Conservation (phyloP, 352 stramenopile species). For the Globisporangium ultimum region DNA sequence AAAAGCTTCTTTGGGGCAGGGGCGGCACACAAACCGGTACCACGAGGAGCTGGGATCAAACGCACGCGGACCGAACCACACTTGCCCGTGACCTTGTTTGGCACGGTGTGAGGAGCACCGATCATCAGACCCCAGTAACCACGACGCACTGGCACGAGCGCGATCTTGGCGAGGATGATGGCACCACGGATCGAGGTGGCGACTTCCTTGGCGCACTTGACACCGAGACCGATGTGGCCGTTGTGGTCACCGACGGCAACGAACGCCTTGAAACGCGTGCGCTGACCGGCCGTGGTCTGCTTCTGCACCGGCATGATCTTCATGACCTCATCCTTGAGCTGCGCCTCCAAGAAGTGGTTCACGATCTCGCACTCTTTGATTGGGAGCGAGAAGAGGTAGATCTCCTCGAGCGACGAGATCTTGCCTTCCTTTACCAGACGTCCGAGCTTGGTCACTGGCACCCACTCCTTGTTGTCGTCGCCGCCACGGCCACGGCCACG, state of each 20-base stretch:
- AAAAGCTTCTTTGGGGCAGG: constrained; percentile 98
- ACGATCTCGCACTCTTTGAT: constrained; percentile 99
- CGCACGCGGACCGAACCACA: constrained; percentile 98
- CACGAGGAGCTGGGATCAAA: constrained; percentile 98
- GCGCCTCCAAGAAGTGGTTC: constrained; percentile 98
- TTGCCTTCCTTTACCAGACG: constrained; percentile 99
- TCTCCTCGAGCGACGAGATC: constrained; percentile 99
- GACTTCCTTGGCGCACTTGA: constrained; percentile 99
- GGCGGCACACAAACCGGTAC: constrained; percentile 98
- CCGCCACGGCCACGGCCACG: constrained; percentile 84
- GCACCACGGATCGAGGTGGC: constrained; percentile 98
- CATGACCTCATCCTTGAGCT: constrained; percentile 99
- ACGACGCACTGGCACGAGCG: constrained; percentile 96
- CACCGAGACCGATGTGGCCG: constrained; percentile 99
- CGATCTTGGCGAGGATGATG: constrained; percentile 99
- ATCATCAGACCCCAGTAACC: constrained; percentile 98
- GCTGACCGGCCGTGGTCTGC: constrained; percentile 98
- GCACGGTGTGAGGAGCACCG: constrained; percentile 95
- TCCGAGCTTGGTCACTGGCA: constrained; percentile 99
- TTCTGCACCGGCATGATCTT: constrained; percentile 99
- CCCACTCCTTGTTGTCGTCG: constrained; percentile 96
- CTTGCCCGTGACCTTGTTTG: constrained; percentile 99
- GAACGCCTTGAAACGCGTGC: constrained; percentile 99
- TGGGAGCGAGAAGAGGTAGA: constrained; percentile 99
- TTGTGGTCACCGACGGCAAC: constrained; percentile 98